Base-by-base conservation (phyloP, 495 filamentous ascomycete genomes). In the Aspergillus nanangensis region DNA sequence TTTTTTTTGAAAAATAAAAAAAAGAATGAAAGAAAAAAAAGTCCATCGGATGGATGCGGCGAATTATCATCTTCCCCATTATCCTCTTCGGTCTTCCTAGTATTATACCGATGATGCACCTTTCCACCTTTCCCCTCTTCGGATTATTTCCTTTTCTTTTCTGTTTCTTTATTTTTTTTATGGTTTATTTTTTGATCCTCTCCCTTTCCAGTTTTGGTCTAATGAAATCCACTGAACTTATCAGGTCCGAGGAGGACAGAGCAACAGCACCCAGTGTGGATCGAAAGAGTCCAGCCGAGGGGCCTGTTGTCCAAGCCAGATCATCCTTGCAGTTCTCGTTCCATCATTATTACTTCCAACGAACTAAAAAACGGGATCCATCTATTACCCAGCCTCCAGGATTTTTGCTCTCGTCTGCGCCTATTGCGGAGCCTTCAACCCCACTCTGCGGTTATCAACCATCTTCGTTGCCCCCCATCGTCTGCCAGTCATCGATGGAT, bases 381-480 rank as follows among this genome's bases (percentile, higher is more conserved):
- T 42, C 24, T 25, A 40, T 48, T 53, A 50, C 45, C 56, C 49
- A 55, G 52, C 56, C 56, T 52, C 46, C 56, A 55, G 47, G 50
- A 59, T 55, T 55, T 46, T 52, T 35, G 43, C 49, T n/a, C 45
- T 53, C 37, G 49, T 47, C 49, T 45, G 51, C 51, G 55, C 46
- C 55, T 58, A 54, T 49, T 54, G 55, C 51, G 51, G 55, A 55
- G 55, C 48, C 43, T 25, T 43, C 39, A 41, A 54, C 55, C 51
- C 55, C 55, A 55, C 55, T 49, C 47, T 55, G 52, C 52, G 52
- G 52, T 57, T 57, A 55, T 60, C 53, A 57, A 52, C 38, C 41
- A 40, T 47, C 47, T 55, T 44, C 52, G 51, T 48, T 44, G 42
- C 48, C 47, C 38, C 52, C 41, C 36, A 48, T 37, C 45, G 45